Conservation (phyloP, 1,139 yeast species). For the Zygoascus sp. region DNA sequence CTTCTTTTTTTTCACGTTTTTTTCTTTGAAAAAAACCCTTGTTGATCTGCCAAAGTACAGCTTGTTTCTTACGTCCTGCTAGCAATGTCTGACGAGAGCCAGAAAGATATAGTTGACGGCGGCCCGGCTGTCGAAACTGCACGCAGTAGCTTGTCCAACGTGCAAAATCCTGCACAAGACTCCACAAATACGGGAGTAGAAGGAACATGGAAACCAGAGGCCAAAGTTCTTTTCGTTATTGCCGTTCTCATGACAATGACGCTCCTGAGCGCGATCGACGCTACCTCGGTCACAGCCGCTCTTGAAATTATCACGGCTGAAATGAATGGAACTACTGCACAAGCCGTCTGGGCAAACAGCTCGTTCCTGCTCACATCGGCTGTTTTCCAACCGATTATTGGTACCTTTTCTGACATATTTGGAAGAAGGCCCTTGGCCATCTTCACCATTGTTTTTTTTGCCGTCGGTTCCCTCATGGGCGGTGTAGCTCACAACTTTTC, state of each 20-base stretch:
- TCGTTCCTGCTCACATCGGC: constrained; percentile 30
- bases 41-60: too few relatives aligned
- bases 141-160: too few relatives aligned
- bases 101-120: too few relatives aligned
- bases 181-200: neutral
- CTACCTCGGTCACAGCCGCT: constrained; percentile 29
- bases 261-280: constrained; percentile 27
- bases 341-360: constrained; percentile 32
- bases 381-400: constrained; percentile 30
- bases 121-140: too few relatives aligned
- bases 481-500: constrained; percentile 55
- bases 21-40: too few relatives aligned
- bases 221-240: constrained; percentile 12
- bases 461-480: constrained; percentile 57
- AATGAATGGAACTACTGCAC: constrained; percentile 26
- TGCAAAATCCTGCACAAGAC: neutral
- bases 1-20: too few relatives aligned
- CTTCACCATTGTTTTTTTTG: constrained; percentile 51
- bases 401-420: constrained; percentile 35
- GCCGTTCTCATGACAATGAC: constrained; percentile 22
- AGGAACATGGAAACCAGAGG: neutral
- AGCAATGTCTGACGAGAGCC: too few relatives aligned
- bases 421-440: constrained; percentile 55
- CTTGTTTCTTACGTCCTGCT: too few relatives aligned
- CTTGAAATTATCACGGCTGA: constrained; percentile 26